Evolutionary conservation across 2,329 filamentous ascomycete genomes (phyloP).

Genomic region (Sporothrix humicola): DNA sequence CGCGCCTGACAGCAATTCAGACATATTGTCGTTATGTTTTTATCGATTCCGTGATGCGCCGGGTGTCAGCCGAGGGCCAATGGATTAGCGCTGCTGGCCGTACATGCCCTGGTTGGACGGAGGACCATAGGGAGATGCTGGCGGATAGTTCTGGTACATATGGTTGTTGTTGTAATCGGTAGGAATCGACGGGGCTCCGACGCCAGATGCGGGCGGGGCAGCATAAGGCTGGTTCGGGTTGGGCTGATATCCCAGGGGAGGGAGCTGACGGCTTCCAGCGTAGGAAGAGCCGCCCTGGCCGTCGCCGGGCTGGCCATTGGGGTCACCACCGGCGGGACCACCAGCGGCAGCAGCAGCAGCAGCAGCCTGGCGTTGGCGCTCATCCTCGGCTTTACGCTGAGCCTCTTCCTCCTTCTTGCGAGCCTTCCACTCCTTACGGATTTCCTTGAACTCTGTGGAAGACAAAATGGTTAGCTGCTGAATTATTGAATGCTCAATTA

Average conservation of each 20-base stretch:
- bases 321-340: conserved; percentile 57
- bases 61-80: no score
- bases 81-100: conserved; percentile 56
- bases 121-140: conserved; percentile 64
- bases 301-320: conserved; percentile 55
- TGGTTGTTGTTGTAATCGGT: conserved; percentile 61
- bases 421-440: conserved; percentile 93
- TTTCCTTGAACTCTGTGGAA: conserved; percentile 89
- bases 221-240: conserved; percentile 61
- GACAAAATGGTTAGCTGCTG: neutral
- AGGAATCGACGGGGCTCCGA: conserved; percentile 60
- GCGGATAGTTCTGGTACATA: conserved; percentile 63
- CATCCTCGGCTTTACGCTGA: conserved; percentile 86
- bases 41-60: no score
- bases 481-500: conserved; percentile 4
- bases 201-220: conserved; percentile 61
- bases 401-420: conserved; percentile 99
- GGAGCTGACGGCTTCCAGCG: conserved; percentile 68
- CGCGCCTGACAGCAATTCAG: no score
- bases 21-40: no score
- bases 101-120: conserved; percentile 63
- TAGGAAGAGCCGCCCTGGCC: conserved; percentile 63
- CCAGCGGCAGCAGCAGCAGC: conserved; percentile 61
- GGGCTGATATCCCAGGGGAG: conserved; percentile 75
- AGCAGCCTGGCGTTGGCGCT: conserved; percentile 67